These are phyloP conservation scores for Solidago caesia DNA, from an alignment of 129 eudicot species.

Conservation along the genomic window DNA sequence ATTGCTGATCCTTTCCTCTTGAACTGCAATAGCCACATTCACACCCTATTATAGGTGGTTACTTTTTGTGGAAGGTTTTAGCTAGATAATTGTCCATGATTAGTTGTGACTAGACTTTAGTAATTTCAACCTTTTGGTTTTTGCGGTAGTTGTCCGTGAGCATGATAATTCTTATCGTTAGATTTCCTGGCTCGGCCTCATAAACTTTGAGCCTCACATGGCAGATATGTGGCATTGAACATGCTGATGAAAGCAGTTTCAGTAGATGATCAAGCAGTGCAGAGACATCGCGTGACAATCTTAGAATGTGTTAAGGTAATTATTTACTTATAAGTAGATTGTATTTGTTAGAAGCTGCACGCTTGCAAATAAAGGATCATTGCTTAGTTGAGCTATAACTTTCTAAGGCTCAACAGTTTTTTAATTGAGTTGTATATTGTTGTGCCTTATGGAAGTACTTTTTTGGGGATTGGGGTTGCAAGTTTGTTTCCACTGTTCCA, in stretches of 20 bases:
- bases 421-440: background rate
- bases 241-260: conserved; percentile 92
- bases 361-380: no score
- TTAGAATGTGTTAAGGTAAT: conserved; percentile 98
- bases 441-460: background rate
- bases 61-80: background rate
- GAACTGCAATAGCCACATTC: no score
- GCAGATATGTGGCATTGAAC: conserved; percentile 95
- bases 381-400: no score
- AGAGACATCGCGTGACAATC: conserved; percentile 94
- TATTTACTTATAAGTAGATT: conserved; percentile 9
- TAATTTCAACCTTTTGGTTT: no score
- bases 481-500: background rate
- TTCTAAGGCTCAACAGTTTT: no score
- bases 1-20: no score
- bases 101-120: no score
- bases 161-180: background rate
- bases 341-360: background rate
- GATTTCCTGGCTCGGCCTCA: background rate
- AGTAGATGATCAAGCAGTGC: conserved; percentile 95
- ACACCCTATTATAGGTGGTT: no score
- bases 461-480: background rate
- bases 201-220: conserved; percentile 12
- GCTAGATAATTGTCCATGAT: background rate
- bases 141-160: background rate